Percentiles rank a stretch among this genome's conserved stretches.
These are phyloP conservation scores for Amanita exitialis DNA, from an alignment of 768 basidiomycete genomes.

Conservation along the genomic window DNA sequence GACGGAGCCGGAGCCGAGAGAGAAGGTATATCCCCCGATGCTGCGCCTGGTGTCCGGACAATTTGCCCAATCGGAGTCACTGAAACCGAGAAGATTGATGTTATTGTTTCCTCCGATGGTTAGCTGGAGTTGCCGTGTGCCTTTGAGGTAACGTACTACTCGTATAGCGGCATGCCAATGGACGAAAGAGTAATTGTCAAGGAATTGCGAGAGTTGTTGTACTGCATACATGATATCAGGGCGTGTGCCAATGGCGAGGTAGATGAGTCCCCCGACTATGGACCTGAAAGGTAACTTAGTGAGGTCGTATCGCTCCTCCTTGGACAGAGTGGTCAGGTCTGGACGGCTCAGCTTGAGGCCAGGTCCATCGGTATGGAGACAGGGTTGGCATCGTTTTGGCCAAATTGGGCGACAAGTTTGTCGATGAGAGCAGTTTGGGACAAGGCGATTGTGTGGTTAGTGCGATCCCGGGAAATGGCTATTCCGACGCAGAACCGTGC, in stretches of 20 bases:
- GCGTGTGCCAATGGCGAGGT: slow-evolving; percentile 13
- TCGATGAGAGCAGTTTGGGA: no score
- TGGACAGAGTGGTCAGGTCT: neutral
- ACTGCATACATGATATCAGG: no score
- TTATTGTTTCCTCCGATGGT: slow-evolving; percentile 12
- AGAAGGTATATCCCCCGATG: neutral
- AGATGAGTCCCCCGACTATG: slow-evolving; percentile 1
- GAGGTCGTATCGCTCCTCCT: neutral
- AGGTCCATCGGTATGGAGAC: neutral
- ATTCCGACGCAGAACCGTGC: no score
- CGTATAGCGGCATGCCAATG: slow-evolving; percentile 13
- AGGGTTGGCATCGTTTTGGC: neutral
- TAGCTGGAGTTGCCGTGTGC: neutral
- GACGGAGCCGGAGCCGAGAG: neutral
- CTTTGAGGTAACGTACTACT: slow-evolving; percentile 13
- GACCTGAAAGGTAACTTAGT: slow-evolving; percentile 15
- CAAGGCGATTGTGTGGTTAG: no score
- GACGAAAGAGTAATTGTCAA: no score
- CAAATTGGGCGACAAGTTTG: neutral
- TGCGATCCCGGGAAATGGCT: no score
- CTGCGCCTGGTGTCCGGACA: neutral
- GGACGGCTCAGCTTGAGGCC: neutral
- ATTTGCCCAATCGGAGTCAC: neutral
- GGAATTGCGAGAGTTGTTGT: no score
- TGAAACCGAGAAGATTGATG: slow-evolving; percentile 4